These are phyloP conservation scores for Halenospora varia DNA, from an alignment of 495 filamentous ascomycete genomes.

Conservation along the genomic window DNA sequence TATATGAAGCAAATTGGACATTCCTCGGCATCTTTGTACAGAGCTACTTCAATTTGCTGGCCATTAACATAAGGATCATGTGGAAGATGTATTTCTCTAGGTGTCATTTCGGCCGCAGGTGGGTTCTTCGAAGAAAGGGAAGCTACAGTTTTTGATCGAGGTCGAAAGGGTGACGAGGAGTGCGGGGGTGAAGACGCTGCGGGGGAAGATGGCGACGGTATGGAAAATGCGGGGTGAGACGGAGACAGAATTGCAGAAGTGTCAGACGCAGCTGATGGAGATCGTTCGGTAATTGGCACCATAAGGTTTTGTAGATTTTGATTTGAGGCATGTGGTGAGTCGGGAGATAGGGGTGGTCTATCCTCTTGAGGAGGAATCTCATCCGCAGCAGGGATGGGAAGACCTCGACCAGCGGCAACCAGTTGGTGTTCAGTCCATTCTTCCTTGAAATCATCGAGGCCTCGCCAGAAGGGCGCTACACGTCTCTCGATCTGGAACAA, in stretches of 20 bases:
- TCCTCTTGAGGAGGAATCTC: constrained; percentile 69
- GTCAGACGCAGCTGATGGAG: constrained; percentile 24
- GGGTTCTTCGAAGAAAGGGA: constrained; percentile 65
- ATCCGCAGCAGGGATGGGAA: constrained; percentile 80
- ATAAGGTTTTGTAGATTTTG: constrained; percentile 23
- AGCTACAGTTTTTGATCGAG: constrained; percentile 69
- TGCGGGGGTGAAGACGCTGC: constrained; percentile 1
- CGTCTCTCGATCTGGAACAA: constrained; percentile 75
- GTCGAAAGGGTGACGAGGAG: constrained; percentile 24
- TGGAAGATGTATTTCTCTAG: constrained; percentile 74
- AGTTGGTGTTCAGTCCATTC: constrained; percentile 93
- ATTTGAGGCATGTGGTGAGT: constrained; percentile 18
- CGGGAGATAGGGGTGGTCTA: constrained; percentile 41
- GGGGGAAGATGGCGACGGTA: constrained; percentile 13
- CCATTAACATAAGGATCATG: constrained; percentile 88
- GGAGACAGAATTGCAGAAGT: constrained; percentile 19
- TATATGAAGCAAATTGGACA: constrained; percentile 97
- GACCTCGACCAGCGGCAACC: constrained; percentile 81
- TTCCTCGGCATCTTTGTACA: constrained; percentile 87
- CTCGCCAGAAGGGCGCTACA: constrained; percentile 92
- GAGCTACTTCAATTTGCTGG: constrained; percentile 81
- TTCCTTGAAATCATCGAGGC: constrained; percentile 81
- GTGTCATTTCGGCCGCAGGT: constrained; percentile 64
- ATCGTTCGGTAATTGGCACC: constrained; percentile 22
- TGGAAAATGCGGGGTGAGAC: constrained; percentile 20